phyloP scores from a whole-genome alignment of 106 monocot genomes.

The Hemerocallis citrina region DNA sequence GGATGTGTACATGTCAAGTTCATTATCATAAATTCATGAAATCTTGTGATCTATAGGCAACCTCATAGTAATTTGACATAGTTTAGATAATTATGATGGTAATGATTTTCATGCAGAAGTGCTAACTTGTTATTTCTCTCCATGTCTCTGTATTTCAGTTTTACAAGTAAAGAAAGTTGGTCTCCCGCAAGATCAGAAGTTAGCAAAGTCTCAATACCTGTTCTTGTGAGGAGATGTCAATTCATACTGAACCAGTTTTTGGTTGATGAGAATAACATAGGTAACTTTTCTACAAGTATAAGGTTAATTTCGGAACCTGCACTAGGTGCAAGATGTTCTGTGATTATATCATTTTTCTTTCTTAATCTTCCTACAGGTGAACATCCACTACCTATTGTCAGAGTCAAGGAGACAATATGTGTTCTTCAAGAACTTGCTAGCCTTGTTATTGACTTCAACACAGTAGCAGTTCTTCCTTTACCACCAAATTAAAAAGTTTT shows the following conservation, averaged over 20 bases:
- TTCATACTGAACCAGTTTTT: constrained; percentile 69
- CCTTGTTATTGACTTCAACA: constrained; percentile 58
- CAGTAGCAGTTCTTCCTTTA: constrained; percentile 41
- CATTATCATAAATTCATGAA: too few species aligned
- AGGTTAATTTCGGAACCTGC: background rate
- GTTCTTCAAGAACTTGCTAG: constrained; percentile 84
- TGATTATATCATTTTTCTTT: background rate
- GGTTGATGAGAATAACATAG: constrained; percentile 68
- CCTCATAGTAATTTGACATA: too few species aligned
- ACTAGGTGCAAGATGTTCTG: background rate
- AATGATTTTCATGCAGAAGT: too few species aligned
- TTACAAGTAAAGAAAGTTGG: constrained; percentile 33
- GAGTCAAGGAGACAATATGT: constrained; percentile 71
- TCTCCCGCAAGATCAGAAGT: constrained; percentile 52
- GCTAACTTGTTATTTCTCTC: constrained; percentile 6
- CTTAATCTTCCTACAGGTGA: constrained; percentile 43
- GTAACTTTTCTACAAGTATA: constrained; percentile 19
- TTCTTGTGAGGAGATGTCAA: constrained; percentile 79
- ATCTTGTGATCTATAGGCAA: too few species aligned
- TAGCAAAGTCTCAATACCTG: constrained; percentile 55
- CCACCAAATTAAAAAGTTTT: constrained; percentile 24
- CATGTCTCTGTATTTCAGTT: constrained; percentile 40
- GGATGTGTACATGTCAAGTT: too few species aligned
- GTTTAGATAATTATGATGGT: too few species aligned
- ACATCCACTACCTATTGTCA: constrained; percentile 52